Evolutionary conservation across 2,329 filamentous ascomycete species (phyloP).

Genomic region (Aspergillus sp.): DNA sequence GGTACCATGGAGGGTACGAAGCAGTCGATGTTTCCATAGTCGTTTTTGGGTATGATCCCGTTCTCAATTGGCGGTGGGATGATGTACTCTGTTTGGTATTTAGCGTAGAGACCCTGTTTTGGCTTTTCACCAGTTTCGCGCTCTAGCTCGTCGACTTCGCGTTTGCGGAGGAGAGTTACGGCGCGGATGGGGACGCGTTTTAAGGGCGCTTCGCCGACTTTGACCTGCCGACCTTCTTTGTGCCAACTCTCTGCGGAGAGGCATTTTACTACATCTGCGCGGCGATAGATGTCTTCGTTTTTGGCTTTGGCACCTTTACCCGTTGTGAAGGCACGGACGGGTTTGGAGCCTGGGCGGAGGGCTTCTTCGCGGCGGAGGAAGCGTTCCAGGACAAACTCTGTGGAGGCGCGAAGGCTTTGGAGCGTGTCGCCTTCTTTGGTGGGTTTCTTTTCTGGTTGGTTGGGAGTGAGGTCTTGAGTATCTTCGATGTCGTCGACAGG

Average conservation of each 20-base stretch:
- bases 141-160: conserved; percentile 82
- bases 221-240: conserved; percentile 80
- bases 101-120: conserved; percentile 76
- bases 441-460: conserved; percentile 62
- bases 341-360: conserved; percentile 59
- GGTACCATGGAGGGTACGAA: conserved; percentile 94
- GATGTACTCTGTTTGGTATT: conserved; percentile 89
- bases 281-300: conserved; percentile 72
- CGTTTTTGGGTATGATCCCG: conserved; percentile 86
- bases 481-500: conserved; percentile 75
- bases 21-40: conserved; percentile 92
- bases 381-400: conserved; percentile 76
- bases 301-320: conserved; percentile 67
- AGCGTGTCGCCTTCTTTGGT: conserved; percentile 74
- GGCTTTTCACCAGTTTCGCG: conserved; percentile 73
- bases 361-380: conserved; percentile 92
- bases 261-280: conserved; percentile 73
- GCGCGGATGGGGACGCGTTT: conserved; percentile 87
- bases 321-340: conserved; percentile 67
- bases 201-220: conserved; percentile 63
- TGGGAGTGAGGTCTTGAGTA: conserved; percentile 64
- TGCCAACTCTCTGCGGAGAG: conserved; percentile 97
- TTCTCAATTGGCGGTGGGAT: conserved; percentile 79
- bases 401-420: conserved; percentile 79
- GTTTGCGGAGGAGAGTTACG: conserved; percentile 77